Base-by-base conservation (phyloP, 202 grass and related monocot species). In the Musa balbisiana region DNA sequence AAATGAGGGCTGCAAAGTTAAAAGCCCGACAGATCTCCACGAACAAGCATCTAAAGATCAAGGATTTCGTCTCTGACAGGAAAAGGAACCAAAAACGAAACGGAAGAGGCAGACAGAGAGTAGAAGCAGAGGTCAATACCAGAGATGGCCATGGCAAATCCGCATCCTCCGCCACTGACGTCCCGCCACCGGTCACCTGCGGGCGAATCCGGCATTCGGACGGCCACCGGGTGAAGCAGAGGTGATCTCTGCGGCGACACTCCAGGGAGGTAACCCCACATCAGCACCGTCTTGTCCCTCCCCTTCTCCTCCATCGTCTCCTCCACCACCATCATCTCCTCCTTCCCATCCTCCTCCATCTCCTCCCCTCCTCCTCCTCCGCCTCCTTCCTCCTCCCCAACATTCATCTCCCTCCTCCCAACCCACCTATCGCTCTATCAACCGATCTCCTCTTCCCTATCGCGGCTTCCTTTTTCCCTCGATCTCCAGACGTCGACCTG, bases 241-340 rank as follows among this genome's bases (percentile, higher is more conserved):
- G 95, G 95, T 53, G 91, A 90, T 78, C 95, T 90, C 78, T 99
- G 95, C 64, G 87, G 95, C 64, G 91, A 92, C 8, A 90, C 85
- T 8, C 95, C 91, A 5, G 95, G 95, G n/a, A 99, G 89, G 85
- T 99, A 99, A 15, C 95, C 95, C 95, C 95, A 99, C 91, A 99
- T 95, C 75, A 99, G 81, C 72, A 95, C 89, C 20, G 88, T 78
- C 75, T 87, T 87, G 78, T 88, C 91, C 79, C 83, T 95, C 68
- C 20, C 64, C 55, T 17, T 0, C 8, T 17, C 77, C 62, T 15
- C 55, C 27, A 24, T 72, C 49, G 33, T 25, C 50, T 79, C 62
- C 59, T 66, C 74, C 58, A 81, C 91, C 74, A 85, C 87, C 73
- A 87, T 81, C 81, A 85, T 81, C 72, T 88, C 88, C 59, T 83